Percentiles rank a stretch among this genome's conserved stretches.
These are phyloP conservation scores for Kluyveromyces sp. DNA, from an alignment of 1,139 yeast genomes.

Conservation along the genomic window DNA sequence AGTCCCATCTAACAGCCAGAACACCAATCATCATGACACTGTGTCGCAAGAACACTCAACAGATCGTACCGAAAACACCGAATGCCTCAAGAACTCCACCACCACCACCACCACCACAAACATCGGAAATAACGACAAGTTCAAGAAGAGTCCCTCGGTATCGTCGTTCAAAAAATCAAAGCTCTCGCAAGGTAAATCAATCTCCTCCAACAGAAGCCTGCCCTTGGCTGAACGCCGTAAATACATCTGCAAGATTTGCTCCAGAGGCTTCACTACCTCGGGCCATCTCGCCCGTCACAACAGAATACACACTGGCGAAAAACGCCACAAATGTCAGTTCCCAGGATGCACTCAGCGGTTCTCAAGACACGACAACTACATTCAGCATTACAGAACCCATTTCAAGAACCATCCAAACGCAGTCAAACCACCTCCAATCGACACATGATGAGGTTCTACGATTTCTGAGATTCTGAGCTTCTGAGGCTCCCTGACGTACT, in stretches of 20 bases:
- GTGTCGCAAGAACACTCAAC: too few species aligned
- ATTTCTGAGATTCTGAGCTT: not conserved
- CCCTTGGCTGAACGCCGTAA: constrained; percentile 14
- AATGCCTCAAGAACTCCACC: too few species aligned
- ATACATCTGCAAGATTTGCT: constrained; percentile 26
- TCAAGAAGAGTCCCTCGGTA: too few species aligned
- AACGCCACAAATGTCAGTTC: constrained; percentile 76
- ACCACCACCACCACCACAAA: too few species aligned
- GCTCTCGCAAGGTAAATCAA: too few species aligned
- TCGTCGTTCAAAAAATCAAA: too few species aligned
- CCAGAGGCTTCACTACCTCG: constrained; percentile 53
- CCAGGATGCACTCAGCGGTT: constrained; percentile 79
- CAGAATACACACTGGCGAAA: constrained; percentile 85
- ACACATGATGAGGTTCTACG: not conserved
- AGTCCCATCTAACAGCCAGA: too few species aligned
- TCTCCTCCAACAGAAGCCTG: constrained; percentile 7
- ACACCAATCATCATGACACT: too few species aligned
- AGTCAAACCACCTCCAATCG: not conserved
- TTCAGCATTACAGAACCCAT: constrained; percentile 87
- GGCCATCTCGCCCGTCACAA: constrained; percentile 86
- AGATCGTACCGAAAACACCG: too few species aligned
- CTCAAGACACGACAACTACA: constrained; percentile 89
- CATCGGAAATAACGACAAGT: too few species aligned
- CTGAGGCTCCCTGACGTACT: not conserved
- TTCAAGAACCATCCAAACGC: constrained; percentile 6